These are phyloP conservation scores for Cornus controversa DNA, from an alignment of 148 eudicot species.

Conservation along the genomic window DNA sequence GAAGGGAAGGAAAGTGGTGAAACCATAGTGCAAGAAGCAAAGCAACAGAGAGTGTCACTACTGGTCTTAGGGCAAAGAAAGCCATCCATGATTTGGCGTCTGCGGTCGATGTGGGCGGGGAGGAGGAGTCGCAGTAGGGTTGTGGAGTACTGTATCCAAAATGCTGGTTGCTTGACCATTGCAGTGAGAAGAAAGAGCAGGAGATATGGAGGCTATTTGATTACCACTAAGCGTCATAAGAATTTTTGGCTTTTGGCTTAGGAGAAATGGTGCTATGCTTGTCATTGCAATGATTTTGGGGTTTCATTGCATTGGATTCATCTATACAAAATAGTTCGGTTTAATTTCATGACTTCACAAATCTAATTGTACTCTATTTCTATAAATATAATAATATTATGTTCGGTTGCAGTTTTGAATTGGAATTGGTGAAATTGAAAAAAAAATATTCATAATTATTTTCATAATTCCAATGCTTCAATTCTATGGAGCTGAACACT, in stretches of 20 bases:
- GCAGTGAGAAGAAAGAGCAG: conserved; percentile 78
- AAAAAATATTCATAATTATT: too few relatives aligned
- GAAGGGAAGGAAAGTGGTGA: conserved; percentile 67
- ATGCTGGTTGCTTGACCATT: conserved; percentile 75
- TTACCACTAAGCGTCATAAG: conserved; percentile 83
- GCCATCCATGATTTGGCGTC: conserved; percentile 56
- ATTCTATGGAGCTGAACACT: too few relatives aligned
- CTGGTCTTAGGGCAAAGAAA: conserved; percentile 69
- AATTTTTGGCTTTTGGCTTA: conserved; percentile 89
- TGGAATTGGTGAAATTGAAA: too few relatives aligned
- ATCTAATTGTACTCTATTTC: too few relatives aligned
- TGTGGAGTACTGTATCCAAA: conserved; percentile 78
- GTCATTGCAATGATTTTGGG: neutral
- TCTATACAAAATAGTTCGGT: neutral
- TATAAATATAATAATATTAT: too few relatives aligned
- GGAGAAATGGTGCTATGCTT: neutral
- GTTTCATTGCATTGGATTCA: neutral
- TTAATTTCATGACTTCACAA: too few relatives aligned
- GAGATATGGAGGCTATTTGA: conserved; percentile 73
- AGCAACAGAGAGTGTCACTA: conserved; percentile 42
- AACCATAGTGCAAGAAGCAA: conserved; percentile 64
- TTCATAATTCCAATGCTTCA: too few relatives aligned
- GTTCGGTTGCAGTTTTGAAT: too few relatives aligned
- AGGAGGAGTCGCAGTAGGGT: conserved; percentile 34
- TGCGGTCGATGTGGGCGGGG: conserved; percentile 48